Percentiles rank a stretch among this genome's conserved stretches.
phyloP scores from a whole-genome alignment of 1,284 basidiomycete species.

The Schizopora paradoxa region DNA sequence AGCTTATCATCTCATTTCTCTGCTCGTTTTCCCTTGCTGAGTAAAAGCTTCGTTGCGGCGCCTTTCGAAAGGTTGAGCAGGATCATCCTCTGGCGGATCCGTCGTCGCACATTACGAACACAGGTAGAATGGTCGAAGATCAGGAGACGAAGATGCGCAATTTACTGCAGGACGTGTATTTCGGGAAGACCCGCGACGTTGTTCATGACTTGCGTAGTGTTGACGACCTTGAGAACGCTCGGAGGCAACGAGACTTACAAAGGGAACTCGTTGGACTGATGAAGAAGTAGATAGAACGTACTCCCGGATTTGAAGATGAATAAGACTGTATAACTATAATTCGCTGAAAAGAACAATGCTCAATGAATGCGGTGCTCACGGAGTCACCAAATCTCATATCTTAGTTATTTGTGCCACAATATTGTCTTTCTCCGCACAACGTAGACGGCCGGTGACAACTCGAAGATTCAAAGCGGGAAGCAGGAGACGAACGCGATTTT shows the following conservation, averaged over 20 bases:
- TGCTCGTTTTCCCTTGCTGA: neutral
- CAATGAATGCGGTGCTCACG: no score
- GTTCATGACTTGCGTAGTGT: conserved; percentile 86
- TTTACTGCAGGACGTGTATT: conserved; percentile 94
- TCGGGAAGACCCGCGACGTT: conserved; percentile 96
- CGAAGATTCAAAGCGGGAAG: no score
- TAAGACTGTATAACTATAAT: no score
- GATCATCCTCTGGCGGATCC: conserved; percentile 76
- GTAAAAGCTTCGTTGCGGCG: neutral
- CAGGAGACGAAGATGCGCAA: conserved; percentile 99
- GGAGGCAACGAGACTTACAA: conserved; percentile 81
- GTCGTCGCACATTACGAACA: conserved; percentile 86
- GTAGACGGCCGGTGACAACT: no score
- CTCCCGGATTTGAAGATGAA: no score
- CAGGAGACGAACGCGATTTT: no score
- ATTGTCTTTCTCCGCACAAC: no score
- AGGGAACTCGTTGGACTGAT: conserved; percentile 92
- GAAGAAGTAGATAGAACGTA: no score
- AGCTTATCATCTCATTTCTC: conserved; percentile 1
- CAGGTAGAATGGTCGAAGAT: conserved; percentile 93
- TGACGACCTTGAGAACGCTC: conserved; percentile 80
- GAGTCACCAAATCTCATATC: no score
- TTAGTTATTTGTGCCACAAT: no score
- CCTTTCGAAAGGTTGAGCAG: conserved; percentile 62
- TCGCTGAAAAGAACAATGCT: no score